Percentiles rank a stretch among this genome's conserved stretches.
Conservation (phyloP, 2,329 filamentous ascomycete species). For the Paecilomyces sp. region DNA sequence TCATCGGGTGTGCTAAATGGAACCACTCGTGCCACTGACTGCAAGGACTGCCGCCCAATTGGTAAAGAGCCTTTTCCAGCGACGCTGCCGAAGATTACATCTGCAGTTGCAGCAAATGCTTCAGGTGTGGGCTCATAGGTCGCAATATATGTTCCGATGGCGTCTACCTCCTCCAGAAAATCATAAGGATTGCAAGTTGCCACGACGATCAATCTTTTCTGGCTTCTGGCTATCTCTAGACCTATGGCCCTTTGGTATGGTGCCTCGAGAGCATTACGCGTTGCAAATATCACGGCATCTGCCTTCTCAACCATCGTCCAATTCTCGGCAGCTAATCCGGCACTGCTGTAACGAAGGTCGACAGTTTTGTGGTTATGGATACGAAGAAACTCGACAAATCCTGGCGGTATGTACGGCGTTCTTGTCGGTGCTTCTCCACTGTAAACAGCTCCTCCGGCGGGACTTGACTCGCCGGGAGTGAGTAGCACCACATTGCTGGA, state of each 20-base stretch:
- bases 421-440: constrained; percentile 28
- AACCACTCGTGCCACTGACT: constrained; percentile 7
- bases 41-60: constrained; percentile 16
- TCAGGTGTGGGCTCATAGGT: constrained; percentile 39
- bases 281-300: constrained; percentile 33
- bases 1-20: constrained; percentile 18
- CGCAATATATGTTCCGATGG: constrained; percentile 34
- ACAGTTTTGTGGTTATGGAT: constrained; percentile 15
- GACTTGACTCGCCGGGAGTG: constrained; percentile 27
- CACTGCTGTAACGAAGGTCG: constrained; percentile 27
- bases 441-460: constrained; percentile 28
- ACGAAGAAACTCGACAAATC: constrained; percentile 27
- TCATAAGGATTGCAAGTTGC: constrained; percentile 40
- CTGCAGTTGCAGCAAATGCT: constrained; percentile 32
- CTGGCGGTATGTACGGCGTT: constrained; percentile 22
- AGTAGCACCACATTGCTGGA: constrained; percentile 27
- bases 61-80: constrained; percentile 27
- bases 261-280: constrained; percentile 32
- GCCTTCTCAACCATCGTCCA: constrained; percentile 26
- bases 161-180: constrained; percentile 27
- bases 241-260: constrained; percentile 30
- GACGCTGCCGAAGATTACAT: constrained; percentile 31
- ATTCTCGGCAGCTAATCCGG: constrained; percentile 22
- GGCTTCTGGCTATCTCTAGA: constrained; percentile 19
- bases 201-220: constrained; percentile 28